Evolutionary conservation across 164 flowering plant genomes (phyloP).

Genomic region (Annona cherimola): DNA sequence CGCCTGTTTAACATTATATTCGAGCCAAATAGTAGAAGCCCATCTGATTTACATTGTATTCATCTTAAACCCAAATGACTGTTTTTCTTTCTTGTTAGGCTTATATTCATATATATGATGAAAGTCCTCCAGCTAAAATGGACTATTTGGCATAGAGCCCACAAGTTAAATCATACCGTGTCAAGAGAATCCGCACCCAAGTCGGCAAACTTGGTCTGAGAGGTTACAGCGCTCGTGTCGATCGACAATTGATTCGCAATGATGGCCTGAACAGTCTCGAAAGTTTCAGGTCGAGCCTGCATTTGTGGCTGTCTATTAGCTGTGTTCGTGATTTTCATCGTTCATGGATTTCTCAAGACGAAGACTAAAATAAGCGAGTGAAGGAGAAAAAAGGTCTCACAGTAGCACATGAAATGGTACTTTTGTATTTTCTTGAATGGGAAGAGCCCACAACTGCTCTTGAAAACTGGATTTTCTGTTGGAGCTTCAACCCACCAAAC

Average conservation of each 20-base stretch:
- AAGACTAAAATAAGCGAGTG: neutral
- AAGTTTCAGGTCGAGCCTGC: conserved; percentile 52
- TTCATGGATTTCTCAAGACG: neutral
- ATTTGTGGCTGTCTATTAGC: neutral
- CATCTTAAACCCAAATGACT: neutral
- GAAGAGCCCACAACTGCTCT: conserved; percentile 17
- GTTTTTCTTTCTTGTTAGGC: neutral
- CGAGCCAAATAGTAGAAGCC: too few species aligned
- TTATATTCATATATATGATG: neutral
- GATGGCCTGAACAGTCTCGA: conserved; percentile 38
- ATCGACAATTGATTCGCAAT: conserved; percentile 55
- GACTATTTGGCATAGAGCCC: too few species aligned
- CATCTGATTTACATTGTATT: too few species aligned
- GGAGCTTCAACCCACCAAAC: conserved; percentile 21
- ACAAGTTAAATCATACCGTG: conserved; percentile 25
- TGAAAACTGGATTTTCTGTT: conserved; percentile 17
- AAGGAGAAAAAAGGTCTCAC: conserved; percentile 18
- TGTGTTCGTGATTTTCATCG: neutral
- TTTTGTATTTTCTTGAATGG: conserved; percentile 17
- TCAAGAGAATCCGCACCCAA: conserved; percentile 60
- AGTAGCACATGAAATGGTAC: conserved; percentile 33
- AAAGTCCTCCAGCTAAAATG: too few species aligned
- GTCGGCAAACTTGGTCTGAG: conserved; percentile 54
- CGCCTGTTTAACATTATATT: too few species aligned
- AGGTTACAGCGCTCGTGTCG: conserved; percentile 37